Evolutionary conservation across 2,329 filamentous ascomycete species (phyloP).

Genomic region (Incumbomyces delicatus): DNA sequence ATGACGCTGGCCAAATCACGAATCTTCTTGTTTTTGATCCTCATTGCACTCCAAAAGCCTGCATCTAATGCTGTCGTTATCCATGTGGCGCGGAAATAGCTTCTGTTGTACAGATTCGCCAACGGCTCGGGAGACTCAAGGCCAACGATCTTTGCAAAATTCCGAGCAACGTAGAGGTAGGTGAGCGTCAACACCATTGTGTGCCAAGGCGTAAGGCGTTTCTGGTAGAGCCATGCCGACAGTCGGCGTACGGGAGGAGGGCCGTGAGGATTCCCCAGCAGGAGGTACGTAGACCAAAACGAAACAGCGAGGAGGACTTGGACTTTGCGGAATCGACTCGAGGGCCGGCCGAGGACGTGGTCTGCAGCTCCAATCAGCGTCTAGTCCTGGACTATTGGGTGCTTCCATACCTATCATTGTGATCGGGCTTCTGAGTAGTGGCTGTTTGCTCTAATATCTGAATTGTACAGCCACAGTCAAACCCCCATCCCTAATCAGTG

Average conservation of each 20-base stretch:
- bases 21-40: constrained; percentile 68
- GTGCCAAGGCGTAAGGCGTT: constrained; percentile 76
- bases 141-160: constrained; percentile 85
- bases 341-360: constrained; percentile 84
- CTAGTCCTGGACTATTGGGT: too few species aligned
- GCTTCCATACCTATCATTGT: constrained; percentile 10
- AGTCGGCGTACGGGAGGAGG: constrained; percentile 64
- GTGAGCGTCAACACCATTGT: constrained; percentile 77
- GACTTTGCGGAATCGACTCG: constrained; percentile 79
- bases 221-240: constrained; percentile 57
- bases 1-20: constrained; percentile 72
- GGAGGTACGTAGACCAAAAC: constrained; percentile 82
- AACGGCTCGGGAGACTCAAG: constrained; percentile 89
- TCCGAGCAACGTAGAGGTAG: constrained; percentile 81
- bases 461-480: not conserved
- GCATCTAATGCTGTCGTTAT: constrained; percentile 88
- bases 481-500: not conserved
- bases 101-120: constrained; percentile 82
- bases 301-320: constrained; percentile 85
- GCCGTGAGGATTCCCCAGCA: constrained; percentile 78
- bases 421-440: too few species aligned
- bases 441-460: not conserved
- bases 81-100: constrained; percentile 96
- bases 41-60: constrained; percentile 98
- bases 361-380: constrained; percentile 39